Evolutionary conservation across 257 asterid genomes (phyloP).

Genomic region (Nicotiana attenuata): DNA sequence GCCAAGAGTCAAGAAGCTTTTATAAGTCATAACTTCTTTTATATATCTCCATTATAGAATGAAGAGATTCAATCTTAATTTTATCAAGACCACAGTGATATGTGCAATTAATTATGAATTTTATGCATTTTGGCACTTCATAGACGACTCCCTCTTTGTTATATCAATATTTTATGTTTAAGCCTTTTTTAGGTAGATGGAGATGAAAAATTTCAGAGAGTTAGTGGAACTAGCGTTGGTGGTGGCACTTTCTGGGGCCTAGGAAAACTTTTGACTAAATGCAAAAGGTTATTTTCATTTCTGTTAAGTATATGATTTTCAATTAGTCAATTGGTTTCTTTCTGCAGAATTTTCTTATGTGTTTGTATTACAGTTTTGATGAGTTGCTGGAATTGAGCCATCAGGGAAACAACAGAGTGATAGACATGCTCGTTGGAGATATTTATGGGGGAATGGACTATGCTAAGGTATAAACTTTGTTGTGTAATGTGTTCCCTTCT

Average conservation of each 20-base stretch:
- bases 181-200: conserved; percentile 70
- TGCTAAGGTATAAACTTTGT: conserved; percentile 48
- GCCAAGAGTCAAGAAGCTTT: not conserved
- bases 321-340: conserved; percentile 1
- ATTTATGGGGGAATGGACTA: conserved; percentile 83
- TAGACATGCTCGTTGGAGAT: conserved; percentile 98
- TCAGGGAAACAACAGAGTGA: conserved; percentile 71
- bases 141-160: not conserved
- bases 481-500: not conserved
- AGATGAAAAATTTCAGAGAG: conserved; percentile 67
- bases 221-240: conserved; percentile 96
- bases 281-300: conserved; percentile 62
- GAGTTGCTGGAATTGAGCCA: conserved; percentile 84
- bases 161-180: not conserved
- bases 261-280: conserved; percentile 87
- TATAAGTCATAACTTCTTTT: not conserved
- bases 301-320: not conserved
- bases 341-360: conserved; percentile 6
- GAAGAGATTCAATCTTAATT: not conserved
- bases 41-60: not conserved
- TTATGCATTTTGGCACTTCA: not conserved
- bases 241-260: conserved; percentile 98
- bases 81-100: not conserved
- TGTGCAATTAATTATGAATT: not conserved
- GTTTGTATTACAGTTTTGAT: conserved; percentile 58